Base-by-base conservation (phyloP, 2,329 filamentous ascomycete species). In the Penicillium thymicola region DNA sequence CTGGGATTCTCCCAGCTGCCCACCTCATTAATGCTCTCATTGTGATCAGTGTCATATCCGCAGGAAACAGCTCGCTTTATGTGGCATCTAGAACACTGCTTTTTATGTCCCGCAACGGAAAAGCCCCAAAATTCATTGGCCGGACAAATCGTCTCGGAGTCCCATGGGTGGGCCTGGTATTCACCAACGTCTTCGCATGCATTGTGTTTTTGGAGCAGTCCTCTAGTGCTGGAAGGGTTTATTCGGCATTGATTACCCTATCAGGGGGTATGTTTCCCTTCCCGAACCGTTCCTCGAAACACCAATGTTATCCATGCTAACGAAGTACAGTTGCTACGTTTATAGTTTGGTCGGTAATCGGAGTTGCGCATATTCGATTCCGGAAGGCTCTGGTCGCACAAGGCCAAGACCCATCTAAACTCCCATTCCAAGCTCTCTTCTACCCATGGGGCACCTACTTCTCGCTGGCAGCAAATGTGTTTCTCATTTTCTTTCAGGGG, bases 21-120 rank as follows among this genome's bases (percentile, higher is more conserved):
- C 85, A 92, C 67, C 81, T 92, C 1, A 88, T 92, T 76, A 92
- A 92, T 62, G 87, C 85, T 38, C 87, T 90, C 66, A 89, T 90
- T 65, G 81, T 92, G 49, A 77, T 90, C 9, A 89, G 89, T 13
- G 89, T 89, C 54, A 77, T 90, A 37, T 86, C 82, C 0, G 87
- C 88, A 18, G 83, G 88, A 63, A 92, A 92, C 73, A 86, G 84
- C 51, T 89, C 86, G 9, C 88, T 92, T 59, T 92, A 92, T 70
- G 89, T 92, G 62, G 85, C 85, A 43, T 89, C 87, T 3, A 83
- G 89, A 23, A 92, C 89, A 0, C 74, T 93, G 1, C 75, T 92
- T 0, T 91, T 85, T 75, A 89, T 92, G 85, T 88, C 88, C 0
- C 86, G 89, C 65, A 85, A 85, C 43, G 79, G 83, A 45, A 90